A percentile compares a stretch with the other conserved stretches of the same genome.
phyloP scores from a whole-genome alignment of 768 basidiomycete species.

The Neoboletus brunneissimus region DNA sequence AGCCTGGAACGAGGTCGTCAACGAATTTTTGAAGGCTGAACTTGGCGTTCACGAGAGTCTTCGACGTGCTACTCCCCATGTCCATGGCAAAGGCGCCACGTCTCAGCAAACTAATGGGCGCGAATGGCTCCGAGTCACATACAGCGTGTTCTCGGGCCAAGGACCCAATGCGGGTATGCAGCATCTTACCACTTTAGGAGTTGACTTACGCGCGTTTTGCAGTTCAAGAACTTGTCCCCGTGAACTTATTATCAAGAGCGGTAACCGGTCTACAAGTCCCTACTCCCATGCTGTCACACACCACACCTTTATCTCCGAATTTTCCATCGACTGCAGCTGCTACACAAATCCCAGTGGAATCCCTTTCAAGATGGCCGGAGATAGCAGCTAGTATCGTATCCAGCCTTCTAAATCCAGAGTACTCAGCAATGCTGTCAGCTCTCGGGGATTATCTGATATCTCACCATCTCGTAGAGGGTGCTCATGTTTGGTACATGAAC shows the following conservation, averaged over 20 bases:
- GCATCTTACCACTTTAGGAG: background rate
- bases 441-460: conserved; percentile 80
- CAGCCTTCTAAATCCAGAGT: conserved; percentile 63
- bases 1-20: conserved; percentile 87
- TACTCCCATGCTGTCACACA: conserved; percentile 29
- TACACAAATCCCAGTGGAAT: conserved; percentile 55
- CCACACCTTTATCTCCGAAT: conserved; percentile 64
- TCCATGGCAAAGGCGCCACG: conserved; percentile 19
- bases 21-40: conserved; percentile 80
- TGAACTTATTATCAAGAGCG: conserved; percentile 46
- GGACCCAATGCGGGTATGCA: conserved; percentile 67
- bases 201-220: conserved; percentile 5
- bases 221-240: conserved; percentile 77
- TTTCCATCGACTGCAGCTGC: conserved; percentile 46
- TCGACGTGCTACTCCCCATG: conserved; percentile 11
- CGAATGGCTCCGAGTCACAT: conserved; percentile 76
- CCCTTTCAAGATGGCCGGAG: conserved; percentile 79
- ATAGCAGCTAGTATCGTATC: conserved; percentile 80
- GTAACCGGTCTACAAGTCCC: conserved; percentile 40
- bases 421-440: conserved; percentile 71
- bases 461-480: conserved; percentile 76
- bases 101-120: conserved; percentile 44
- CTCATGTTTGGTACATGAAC: conserved; percentile 77
- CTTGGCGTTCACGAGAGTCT: conserved; percentile 45
- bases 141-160: conserved; percentile 82